Conservation (phyloP, 192 early-diverging fungal species). For the Physocladia obscura region DNA sequence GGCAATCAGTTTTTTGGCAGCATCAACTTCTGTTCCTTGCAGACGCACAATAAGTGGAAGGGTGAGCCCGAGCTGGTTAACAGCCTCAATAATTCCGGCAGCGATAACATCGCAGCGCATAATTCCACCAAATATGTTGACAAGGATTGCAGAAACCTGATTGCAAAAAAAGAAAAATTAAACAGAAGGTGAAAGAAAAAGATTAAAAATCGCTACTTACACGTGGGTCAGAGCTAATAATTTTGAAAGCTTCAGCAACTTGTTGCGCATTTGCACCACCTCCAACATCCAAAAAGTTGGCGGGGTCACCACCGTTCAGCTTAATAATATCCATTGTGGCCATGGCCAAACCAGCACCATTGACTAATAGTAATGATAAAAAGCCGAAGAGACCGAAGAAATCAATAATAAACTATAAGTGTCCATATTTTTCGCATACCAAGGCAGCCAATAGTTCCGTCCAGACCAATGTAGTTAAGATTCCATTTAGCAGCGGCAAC, state of each 20-base stretch:
- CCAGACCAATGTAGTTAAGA: conserved; percentile 99
- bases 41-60: conserved; percentile 95
- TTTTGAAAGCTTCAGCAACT: conserved; percentile 98
- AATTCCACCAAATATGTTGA: conserved; percentile 99
- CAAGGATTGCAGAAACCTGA: conserved; percentile 86
- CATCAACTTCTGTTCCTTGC: conserved; percentile 85
- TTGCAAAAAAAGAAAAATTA: too few species aligned
- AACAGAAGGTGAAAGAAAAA: background rate
- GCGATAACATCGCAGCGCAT: conserved; percentile 99
- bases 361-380: conserved; percentile 60
- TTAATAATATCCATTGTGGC: conserved; percentile 99
- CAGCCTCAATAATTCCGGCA: conserved; percentile 94
- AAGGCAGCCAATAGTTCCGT: conserved; percentile 96
- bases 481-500: conserved; percentile 95
- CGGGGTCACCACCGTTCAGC: conserved; percentile 95
- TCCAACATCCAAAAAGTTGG: conserved; percentile 99
- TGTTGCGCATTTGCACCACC: conserved; percentile 92
- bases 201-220: too few species aligned
- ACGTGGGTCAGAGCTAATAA: conserved; percentile 92
- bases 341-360: conserved; percentile 99
- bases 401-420: background rate
- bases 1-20: conserved; percentile 88
- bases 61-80: conserved; percentile 84
- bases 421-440: conserved; percentile 45
- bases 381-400: background rate